phyloP scores from a whole-genome alignment of 352 stramenopile genomes.

The Phytophthora ohioensis region DNA sequence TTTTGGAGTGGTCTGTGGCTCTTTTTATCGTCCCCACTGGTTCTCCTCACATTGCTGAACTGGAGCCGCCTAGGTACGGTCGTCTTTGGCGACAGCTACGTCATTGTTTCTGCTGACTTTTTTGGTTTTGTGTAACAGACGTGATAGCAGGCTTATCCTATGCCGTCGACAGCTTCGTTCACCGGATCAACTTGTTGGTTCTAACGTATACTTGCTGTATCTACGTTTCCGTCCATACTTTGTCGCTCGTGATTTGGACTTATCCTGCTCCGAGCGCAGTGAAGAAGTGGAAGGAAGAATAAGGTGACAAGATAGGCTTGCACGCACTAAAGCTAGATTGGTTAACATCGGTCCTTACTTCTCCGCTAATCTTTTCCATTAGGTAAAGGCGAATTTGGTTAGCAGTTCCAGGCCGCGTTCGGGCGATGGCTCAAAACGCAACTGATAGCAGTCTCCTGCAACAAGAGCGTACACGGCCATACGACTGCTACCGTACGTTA shows the following conservation, averaged over 20 bases:
- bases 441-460: slow-evolving; percentile 66
- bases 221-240: slow-evolving; percentile 74
- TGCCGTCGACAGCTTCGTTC: slow-evolving; percentile 59
- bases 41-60: slow-evolving; percentile 40
- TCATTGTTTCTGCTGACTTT: slow-evolving; percentile 5
- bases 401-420: slow-evolving; percentile 55
- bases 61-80: slow-evolving; percentile 36
- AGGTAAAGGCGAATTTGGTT: slow-evolving; percentile 52
- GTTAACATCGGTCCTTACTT: background rate
- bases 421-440: slow-evolving; percentile 59
- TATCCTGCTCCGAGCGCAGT: slow-evolving; percentile 25
- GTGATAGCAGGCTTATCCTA: slow-evolving; percentile 36
- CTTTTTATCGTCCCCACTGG: slow-evolving; percentile 60
- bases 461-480: slow-evolving; percentile 62
- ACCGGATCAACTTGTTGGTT: slow-evolving; percentile 61
- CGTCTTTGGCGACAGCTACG: background rate
- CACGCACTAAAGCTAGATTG: slow-evolving; percentile 5
- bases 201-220: slow-evolving; percentile 76
- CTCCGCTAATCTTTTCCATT: background rate
- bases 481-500: slow-evolving; percentile 48
- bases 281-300: slow-evolving; percentile 44
- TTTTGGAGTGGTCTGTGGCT: slow-evolving; percentile 54
- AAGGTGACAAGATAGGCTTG: slow-evolving; percentile 1
- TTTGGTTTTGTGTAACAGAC: slow-evolving; percentile 29
- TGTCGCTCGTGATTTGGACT: slow-evolving; percentile 62